A percentile compares a stretch with the other conserved stretches of the same genome.
phyloP scores from a whole-genome alignment of 2,329 filamentous ascomycete genomes.

The Tolypocladium tropicale region DNA sequence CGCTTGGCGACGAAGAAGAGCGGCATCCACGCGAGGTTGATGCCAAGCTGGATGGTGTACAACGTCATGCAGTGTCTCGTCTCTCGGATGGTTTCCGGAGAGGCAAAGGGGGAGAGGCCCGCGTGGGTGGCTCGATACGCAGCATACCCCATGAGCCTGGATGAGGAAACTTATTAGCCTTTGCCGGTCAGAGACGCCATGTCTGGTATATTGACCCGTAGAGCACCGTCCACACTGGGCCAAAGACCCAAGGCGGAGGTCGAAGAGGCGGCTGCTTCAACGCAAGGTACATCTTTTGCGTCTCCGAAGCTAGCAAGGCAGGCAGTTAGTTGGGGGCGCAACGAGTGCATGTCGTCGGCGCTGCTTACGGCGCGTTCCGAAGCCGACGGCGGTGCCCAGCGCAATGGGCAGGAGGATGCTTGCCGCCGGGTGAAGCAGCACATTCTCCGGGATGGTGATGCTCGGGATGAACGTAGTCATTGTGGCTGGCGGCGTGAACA shows the following conservation, averaged over 20 bases:
- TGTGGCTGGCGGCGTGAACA: constrained; percentile 11
- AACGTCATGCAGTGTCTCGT: constrained; percentile 64
- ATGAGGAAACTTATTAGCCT: neutral
- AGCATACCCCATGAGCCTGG: constrained; percentile 72
- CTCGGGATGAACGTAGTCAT: constrained; percentile 79
- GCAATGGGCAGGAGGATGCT: constrained; percentile 68
- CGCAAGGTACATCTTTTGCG: constrained; percentile 50
- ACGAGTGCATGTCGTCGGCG: neutral
- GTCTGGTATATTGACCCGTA: constrained; percentile 35
- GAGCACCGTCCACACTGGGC: constrained; percentile 55
- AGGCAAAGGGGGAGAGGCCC: constrained; percentile 48
- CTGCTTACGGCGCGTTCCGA: constrained; percentile 50
- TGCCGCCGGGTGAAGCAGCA: constrained; percentile 62
- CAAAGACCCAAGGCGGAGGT: constrained; percentile 52
- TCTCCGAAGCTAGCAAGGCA: constrained; percentile 36
- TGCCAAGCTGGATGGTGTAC: constrained; percentile 74
- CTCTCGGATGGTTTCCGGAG: constrained; percentile 41
- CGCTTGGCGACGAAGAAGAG: constrained; percentile 75
- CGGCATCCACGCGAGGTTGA: constrained; percentile 87
- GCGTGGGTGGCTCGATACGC: constrained; percentile 64
- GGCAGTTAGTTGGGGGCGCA: neutral
- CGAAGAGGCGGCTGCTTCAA: constrained; percentile 58
- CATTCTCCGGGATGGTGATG: constrained; percentile 58
- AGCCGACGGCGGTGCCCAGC: constrained; percentile 65
- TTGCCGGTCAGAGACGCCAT: too few species aligned